Evolutionary conservation across 2,329 filamentous ascomycete species (phyloP).

Genomic region (Purpureocillium lavendulum): DNA sequence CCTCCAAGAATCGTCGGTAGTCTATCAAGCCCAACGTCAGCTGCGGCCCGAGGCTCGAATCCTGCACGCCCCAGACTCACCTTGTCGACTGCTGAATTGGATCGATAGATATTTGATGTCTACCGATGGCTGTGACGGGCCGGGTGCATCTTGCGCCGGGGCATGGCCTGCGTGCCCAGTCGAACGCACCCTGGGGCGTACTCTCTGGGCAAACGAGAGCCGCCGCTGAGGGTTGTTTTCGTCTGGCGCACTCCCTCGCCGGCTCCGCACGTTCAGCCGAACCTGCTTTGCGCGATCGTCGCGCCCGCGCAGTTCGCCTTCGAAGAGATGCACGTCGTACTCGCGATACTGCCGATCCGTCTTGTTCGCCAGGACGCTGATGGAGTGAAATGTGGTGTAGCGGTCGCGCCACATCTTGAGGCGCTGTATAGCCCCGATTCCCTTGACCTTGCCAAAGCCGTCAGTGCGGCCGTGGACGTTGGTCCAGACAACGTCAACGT

Average conservation of each 20-base stretch:
- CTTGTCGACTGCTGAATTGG: constrained; percentile 39
- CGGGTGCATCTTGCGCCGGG: constrained; percentile 13
- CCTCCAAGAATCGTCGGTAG: constrained; percentile 36
- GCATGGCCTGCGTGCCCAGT: constrained; percentile 12
- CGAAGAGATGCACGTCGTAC: constrained; percentile 38
- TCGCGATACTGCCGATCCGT: constrained; percentile 37
- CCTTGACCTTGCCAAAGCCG: constrained; percentile 39
- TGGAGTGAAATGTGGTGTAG: constrained; percentile 36
- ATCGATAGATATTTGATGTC: constrained; percentile 41
- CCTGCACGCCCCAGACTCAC: constrained; percentile 25
- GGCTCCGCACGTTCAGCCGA: constrained; percentile 30
- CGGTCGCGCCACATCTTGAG: constrained; percentile 44
- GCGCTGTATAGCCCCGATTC: constrained; percentile 42
- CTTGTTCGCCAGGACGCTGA: constrained; percentile 40
- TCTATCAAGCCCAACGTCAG: too few relatives aligned
- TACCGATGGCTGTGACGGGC: constrained; percentile 14
- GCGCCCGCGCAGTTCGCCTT: constrained; percentile 34
- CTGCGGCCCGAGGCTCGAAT: too few relatives aligned
- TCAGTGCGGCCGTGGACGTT: constrained; percentile 40
- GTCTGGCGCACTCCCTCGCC: constrained; percentile 32
- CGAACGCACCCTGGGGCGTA: constrained; percentile 29
- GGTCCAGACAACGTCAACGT: constrained; percentile 44
- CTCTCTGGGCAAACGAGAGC: constrained; percentile 34
- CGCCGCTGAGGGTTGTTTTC: constrained; percentile 24
- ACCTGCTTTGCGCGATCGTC: constrained; percentile 38